These are phyloP conservation scores for Colletotrichum gloeosporioides DNA, from an alignment of 2,329 filamentous ascomycete genomes.

Conservation along the genomic window DNA sequence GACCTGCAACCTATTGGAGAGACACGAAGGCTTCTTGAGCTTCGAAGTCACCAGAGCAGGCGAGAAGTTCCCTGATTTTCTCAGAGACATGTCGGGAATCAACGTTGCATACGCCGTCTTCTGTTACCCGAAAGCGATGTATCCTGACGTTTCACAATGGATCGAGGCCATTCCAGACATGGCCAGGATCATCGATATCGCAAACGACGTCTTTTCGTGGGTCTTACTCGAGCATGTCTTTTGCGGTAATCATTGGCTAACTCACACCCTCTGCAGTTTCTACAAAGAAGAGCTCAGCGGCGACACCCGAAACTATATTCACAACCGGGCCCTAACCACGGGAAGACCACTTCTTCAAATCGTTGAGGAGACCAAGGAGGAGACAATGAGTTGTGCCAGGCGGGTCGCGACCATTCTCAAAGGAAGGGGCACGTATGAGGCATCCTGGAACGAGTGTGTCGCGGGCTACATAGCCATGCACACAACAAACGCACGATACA, in stretches of 20 bases:
- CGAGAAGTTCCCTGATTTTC: conserved; percentile 24
- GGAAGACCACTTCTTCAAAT: neutral
- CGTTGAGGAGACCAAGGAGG: conserved; percentile 15
- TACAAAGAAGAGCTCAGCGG: conserved; percentile 26
- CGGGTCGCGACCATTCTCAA: conserved; percentile 21
- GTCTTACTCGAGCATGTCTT: neutral
- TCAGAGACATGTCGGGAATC: conserved; percentile 25
- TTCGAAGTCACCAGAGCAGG: conserved; percentile 20
- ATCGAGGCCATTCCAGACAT: conserved; percentile 28
- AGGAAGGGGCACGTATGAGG: conserved; percentile 22
- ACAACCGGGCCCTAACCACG: conserved; percentile 21
- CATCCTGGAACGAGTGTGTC: conserved; percentile 22
- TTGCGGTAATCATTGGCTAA: neutral
- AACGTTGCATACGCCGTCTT: conserved; percentile 26
- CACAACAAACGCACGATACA: conserved; percentile 25
- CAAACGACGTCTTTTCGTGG: conserved; percentile 28
- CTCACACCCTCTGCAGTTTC: conserved; percentile 11
- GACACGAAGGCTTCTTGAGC: conserved; percentile 24
- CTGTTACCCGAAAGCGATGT: conserved; percentile 24
- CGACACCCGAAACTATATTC: conserved; percentile 24
- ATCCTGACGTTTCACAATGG: conserved; percentile 21
- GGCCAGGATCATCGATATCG: conserved; percentile 25
- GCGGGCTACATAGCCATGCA: conserved; percentile 25
- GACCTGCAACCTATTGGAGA: conserved; percentile 25
- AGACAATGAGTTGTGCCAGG: conserved; percentile 16